These are phyloP conservation scores for Cordyceps militaris DNA, from an alignment of 2,329 filamentous ascomycete genomes.

Conservation along the genomic window DNA sequence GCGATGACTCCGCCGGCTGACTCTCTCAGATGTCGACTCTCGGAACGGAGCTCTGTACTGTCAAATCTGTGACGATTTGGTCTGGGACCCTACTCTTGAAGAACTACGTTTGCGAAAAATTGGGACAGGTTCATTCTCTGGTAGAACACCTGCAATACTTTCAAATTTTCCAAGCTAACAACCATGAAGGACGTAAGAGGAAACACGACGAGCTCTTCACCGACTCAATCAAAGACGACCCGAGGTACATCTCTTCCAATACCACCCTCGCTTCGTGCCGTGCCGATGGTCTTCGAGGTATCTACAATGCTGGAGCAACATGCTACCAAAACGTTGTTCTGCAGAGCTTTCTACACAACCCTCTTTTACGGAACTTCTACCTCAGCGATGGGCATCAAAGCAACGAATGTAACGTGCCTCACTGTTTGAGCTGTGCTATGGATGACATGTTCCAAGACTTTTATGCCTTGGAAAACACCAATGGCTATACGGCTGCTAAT, in stretches of 20 bases:
- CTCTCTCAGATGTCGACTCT: constrained; percentile 63
- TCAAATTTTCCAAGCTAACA: constrained; percentile 6
- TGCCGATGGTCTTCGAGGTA: constrained; percentile 79
- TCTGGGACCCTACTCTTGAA: constrained; percentile 76
- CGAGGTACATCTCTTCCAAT: constrained; percentile 69
- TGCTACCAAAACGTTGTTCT: constrained; percentile 97
- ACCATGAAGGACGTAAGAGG: constrained; percentile 55
- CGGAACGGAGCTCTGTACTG: constrained; percentile 69
- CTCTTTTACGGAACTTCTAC: constrained; percentile 84
- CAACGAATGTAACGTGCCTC: constrained; percentile 57
- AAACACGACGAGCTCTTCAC: constrained; percentile 66
- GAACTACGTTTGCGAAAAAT: constrained; percentile 65
- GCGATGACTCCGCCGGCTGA: constrained; percentile 20
- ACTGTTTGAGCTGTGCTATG: constrained; percentile 64
- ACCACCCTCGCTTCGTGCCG: constrained; percentile 75
- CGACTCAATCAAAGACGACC: constrained; percentile 61
- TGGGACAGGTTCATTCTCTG: constrained; percentile 57
- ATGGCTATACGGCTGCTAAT: constrained; percentile 84
- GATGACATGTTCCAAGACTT: constrained; percentile 69
- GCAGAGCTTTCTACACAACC: constrained; percentile 90
- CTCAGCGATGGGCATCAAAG: constrained; percentile 82
- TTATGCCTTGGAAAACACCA: constrained; percentile 67
- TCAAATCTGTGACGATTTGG: constrained; percentile 73
- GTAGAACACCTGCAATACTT: constrained; percentile 34
- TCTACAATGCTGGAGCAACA: constrained; percentile 97